phyloP scores from a whole-genome alignment of 179 eudicot species.

The Pouteria campechiana region DNA sequence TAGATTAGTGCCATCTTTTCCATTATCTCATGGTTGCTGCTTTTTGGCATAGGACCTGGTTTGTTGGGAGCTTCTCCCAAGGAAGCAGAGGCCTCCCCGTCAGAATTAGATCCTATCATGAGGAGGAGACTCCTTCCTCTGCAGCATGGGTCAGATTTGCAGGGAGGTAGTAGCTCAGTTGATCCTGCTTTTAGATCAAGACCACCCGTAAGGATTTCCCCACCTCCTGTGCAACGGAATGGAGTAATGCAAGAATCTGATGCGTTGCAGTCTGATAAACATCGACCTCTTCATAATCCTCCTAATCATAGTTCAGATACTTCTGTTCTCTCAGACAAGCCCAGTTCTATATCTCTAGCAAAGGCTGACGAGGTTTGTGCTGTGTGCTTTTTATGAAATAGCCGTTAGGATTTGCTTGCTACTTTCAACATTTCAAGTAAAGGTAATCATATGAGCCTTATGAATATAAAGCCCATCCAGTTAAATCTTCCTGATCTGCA shows the following conservation, averaged over 20 bases:
- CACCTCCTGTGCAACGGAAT: conserved; percentile 20
- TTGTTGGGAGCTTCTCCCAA: conserved; percentile 72
- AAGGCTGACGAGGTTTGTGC: conserved; percentile 54
- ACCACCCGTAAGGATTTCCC: conserved; percentile 31
- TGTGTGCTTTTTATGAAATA: background rate
- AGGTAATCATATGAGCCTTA: background rate
- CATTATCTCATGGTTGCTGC: background rate
- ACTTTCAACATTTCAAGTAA: background rate
- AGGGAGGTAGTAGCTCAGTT: conserved; percentile 26
- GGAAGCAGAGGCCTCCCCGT: conserved; percentile 27
- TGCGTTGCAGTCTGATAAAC: conserved; percentile 32
- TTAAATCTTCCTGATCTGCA: conserved; percentile 15
- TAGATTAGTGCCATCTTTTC: background rate
- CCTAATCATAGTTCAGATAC: conserved; percentile 16
- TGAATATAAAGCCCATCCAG: background rate
- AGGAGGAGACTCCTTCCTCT: conserved; percentile 20
- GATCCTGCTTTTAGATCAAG: conserved; percentile 55
- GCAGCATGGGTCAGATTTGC: conserved; percentile 24
- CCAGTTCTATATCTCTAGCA: conserved; percentile 22
- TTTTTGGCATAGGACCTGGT: conserved; percentile 38
- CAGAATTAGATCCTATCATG: conserved; percentile 21
- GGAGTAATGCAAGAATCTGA: conserved; percentile 43
- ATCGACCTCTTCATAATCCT: conserved; percentile 21
- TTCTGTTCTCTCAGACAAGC: conserved; percentile 16
- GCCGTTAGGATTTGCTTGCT: background rate